Conservation (phyloP, 164 flowering plant species). For the Akebia trifoliata region DNA sequence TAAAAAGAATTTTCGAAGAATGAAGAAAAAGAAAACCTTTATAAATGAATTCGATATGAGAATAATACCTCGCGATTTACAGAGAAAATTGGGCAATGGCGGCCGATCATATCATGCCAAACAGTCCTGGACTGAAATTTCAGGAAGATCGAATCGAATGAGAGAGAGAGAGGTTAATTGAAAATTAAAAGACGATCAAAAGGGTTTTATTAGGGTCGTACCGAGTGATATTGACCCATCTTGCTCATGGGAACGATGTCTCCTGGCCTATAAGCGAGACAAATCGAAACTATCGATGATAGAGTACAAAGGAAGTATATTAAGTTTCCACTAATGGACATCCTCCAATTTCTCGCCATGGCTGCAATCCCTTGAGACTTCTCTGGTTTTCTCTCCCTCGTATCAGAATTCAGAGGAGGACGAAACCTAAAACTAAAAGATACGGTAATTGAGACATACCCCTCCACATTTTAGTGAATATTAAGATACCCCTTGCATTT, state of each 20-base stretch:
- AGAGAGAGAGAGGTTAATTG: too few relatives aligned
- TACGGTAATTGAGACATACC: neutral
- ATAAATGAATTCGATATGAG: neutral
- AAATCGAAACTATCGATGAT: slow-evolving; percentile 19
- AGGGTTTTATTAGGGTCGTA: slow-evolving; percentile 20
- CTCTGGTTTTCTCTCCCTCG: neutral
- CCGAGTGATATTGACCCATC: slow-evolving; percentile 95
- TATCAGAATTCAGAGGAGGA: neutral
- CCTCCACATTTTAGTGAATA: too few relatives aligned
- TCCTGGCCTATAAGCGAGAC: slow-evolving; percentile 74
- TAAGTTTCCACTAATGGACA: slow-evolving; percentile 4
- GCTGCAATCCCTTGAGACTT: neutral
- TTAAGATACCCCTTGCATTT: too few relatives aligned
- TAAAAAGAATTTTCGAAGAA: neutral
- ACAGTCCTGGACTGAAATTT: slow-evolving; percentile 66
- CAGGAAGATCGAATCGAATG: neutral
- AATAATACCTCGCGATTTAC: slow-evolving; percentile 91
- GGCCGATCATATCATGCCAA: slow-evolving; percentile 91
- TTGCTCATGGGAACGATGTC: slow-evolving; percentile 91
- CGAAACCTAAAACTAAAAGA: neutral
- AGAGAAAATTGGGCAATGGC: slow-evolving; percentile 84
- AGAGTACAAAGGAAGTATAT: slow-evolving; percentile 10
- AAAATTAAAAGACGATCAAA: too few relatives aligned
- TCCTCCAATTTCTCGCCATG: slow-evolving; percentile 17
- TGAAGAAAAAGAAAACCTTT: neutral